Evolutionary conservation across 2,329 filamentous ascomycete species (phyloP).

Genomic region (Bertia moriformis): DNA sequence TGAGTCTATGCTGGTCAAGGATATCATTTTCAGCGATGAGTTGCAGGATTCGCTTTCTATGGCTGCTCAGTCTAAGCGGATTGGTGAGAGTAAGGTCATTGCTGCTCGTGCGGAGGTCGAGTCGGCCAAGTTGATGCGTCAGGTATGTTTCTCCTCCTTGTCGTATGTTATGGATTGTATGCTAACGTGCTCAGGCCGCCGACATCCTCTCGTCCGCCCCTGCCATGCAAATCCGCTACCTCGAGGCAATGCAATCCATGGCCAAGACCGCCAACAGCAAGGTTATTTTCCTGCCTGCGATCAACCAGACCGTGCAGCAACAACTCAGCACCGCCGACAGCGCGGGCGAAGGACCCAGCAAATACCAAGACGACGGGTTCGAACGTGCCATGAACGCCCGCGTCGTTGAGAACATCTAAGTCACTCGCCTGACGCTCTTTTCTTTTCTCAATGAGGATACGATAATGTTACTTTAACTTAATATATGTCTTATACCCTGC

Average conservation of each 20-base stretch:
- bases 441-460: too few relatives aligned
- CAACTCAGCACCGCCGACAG: constrained; percentile 31
- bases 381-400: constrained; percentile 69
- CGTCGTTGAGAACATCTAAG: constrained; percentile 73
- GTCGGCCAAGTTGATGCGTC: constrained; percentile 79
- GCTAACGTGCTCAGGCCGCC: constrained; percentile 52
- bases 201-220: constrained; percentile 84
- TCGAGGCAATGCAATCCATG: constrained; percentile 98
- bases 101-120: constrained; percentile 94
- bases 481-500: too few relatives aligned
- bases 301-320: constrained; percentile 44
- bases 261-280: constrained; percentile 83
- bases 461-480: too few relatives aligned
- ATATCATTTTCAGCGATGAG: constrained; percentile 93
- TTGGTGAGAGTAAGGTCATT: constrained; percentile 96
- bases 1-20: constrained; percentile 98
- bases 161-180: not conserved
- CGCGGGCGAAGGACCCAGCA: constrained; percentile 38
- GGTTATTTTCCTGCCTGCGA: constrained; percentile 66
- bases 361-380: constrained; percentile 44
- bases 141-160: constrained; percentile 4
- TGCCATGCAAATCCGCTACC: constrained; percentile 95
- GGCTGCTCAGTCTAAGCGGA: constrained; percentile 96
- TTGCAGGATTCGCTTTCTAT: constrained; percentile 93
- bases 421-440: not conserved